Evolutionary conservation across 176 grass and related monocot species (phyloP).

Genomic region (Themeda triandra): DNA sequence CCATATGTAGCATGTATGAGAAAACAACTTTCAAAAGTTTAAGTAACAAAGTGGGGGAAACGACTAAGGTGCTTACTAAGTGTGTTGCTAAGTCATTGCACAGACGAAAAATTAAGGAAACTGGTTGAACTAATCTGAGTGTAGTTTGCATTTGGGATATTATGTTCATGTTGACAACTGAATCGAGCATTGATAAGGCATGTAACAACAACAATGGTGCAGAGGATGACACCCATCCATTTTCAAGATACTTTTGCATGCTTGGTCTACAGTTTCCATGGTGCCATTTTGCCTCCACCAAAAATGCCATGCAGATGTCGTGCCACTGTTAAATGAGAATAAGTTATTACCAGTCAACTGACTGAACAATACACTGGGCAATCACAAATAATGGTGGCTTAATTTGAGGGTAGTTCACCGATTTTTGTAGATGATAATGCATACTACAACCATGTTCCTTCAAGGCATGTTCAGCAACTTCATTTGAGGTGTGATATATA

Average conservation of each 20-base stretch:
- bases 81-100: constrained; percentile 50
- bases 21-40: background rate
- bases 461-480: constrained; percentile 15
- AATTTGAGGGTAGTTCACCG: constrained; percentile 1
- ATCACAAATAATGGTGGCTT: background rate
- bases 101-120: constrained; percentile 33
- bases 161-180: background rate
- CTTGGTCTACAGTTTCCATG: constrained; percentile 18
- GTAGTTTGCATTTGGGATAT: background rate
- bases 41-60: background rate
- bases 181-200: constrained; percentile 1
- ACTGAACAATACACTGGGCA: background rate
- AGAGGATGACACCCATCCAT: constrained; percentile 30
- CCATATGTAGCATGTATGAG: background rate
- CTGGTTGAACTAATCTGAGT: constrained; percentile 21
- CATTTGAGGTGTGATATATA: constrained; percentile 39
- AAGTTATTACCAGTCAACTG: no score
- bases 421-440: constrained; percentile 20
- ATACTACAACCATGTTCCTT: constrained; percentile 22
- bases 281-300: constrained; percentile 57
- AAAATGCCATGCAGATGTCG: constrained; percentile 20
- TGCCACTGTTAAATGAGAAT: constrained; percentile 29
- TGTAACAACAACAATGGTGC: constrained; percentile 22
- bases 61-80: constrained; percentile 1
- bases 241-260: constrained; percentile 34